phyloP scores from a whole-genome alignment of 1,284 basidiomycete genomes.

The Lignosus rhinocerotis region DNA sequence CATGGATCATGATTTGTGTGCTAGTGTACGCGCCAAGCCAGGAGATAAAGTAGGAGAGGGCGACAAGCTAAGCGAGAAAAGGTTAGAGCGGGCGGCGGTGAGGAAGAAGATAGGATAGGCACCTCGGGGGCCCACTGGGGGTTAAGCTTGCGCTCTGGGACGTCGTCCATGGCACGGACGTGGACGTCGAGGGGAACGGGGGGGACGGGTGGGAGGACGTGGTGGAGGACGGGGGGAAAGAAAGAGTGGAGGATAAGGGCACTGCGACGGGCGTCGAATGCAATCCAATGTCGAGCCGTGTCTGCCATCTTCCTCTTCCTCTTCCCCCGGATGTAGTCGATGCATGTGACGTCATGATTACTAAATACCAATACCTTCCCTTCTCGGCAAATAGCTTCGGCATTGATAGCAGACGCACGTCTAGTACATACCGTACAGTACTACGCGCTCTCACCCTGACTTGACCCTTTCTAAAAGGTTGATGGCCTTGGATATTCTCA shows the following conservation, averaged over 20 bases:
- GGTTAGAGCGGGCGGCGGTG: background rate
- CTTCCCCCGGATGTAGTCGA: too few relatives aligned
- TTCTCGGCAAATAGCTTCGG: too few relatives aligned
- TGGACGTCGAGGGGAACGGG: background rate
- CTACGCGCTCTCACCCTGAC: too few relatives aligned
- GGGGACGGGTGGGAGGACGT: background rate
- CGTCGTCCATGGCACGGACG: background rate
- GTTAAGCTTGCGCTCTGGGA: slow-evolving; percentile 27
- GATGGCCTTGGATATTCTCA: too few relatives aligned
- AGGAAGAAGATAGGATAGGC: background rate
- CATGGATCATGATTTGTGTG: slow-evolving; percentile 35
- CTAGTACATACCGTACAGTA: too few relatives aligned
- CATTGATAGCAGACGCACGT: too few relatives aligned
- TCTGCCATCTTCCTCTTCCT: too few relatives aligned
- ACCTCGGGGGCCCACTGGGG: slow-evolving; percentile 33
- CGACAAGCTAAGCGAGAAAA: slow-evolving; percentile 25
- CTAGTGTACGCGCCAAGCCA: slow-evolving; percentile 36
- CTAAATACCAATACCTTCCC: too few relatives aligned
- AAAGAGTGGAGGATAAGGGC: background rate
- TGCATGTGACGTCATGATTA: too few relatives aligned
- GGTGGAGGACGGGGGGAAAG: background rate
- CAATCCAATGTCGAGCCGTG: background rate
- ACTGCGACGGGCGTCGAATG: background rate
- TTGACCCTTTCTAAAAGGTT: too few relatives aligned
- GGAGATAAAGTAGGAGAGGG: slow-evolving; percentile 33